These are phyloP conservation scores for Cladophialophora exuberans DNA, from an alignment of 2,329 filamentous ascomycete genomes.

Conservation along the genomic window DNA sequence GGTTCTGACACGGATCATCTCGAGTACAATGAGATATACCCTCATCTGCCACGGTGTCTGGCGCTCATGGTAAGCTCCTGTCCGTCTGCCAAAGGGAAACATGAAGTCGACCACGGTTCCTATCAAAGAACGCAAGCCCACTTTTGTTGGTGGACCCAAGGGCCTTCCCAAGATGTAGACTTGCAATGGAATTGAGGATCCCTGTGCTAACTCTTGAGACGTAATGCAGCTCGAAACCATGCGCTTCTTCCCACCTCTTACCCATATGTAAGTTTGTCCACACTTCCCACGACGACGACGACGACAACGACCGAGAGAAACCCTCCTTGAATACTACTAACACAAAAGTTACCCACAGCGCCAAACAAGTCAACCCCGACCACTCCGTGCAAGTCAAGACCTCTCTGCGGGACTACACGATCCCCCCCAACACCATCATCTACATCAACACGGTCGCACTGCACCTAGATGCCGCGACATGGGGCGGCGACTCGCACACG, in stretches of 20 bases:
- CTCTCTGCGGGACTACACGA: conserved; percentile 35
- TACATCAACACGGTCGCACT: conserved; percentile 42
- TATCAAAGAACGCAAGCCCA: too few species aligned
- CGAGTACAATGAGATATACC: conserved; percentile 50
- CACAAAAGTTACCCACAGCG: conserved; percentile 8
- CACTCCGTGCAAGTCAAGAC: conserved; percentile 38
- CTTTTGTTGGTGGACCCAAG: too few species aligned
- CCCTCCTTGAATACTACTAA: too few species aligned
- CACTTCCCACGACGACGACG: neutral
- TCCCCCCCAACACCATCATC: conserved; percentile 41
- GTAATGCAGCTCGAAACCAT: conserved; percentile 45
- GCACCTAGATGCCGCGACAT: conserved; percentile 34
- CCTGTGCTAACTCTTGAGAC: neutral
- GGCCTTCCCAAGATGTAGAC: too few species aligned
- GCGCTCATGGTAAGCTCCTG: conserved; percentile 52
- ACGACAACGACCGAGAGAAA: too few species aligned
- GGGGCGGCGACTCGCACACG: conserved; percentile 38
- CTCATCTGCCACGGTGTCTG: conserved; percentile 48
- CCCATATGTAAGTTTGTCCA: conserved; percentile 37
- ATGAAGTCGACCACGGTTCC: too few species aligned
- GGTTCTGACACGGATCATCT: conserved; percentile 33
- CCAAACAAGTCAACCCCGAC: conserved; percentile 37
- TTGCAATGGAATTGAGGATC: neutral
- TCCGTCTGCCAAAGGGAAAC: neutral
- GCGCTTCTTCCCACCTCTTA: conserved; percentile 46